Base-by-base conservation (phyloP, 352 stramenopile genomes). In the Pilasporangium apinafurcum region DNA sequence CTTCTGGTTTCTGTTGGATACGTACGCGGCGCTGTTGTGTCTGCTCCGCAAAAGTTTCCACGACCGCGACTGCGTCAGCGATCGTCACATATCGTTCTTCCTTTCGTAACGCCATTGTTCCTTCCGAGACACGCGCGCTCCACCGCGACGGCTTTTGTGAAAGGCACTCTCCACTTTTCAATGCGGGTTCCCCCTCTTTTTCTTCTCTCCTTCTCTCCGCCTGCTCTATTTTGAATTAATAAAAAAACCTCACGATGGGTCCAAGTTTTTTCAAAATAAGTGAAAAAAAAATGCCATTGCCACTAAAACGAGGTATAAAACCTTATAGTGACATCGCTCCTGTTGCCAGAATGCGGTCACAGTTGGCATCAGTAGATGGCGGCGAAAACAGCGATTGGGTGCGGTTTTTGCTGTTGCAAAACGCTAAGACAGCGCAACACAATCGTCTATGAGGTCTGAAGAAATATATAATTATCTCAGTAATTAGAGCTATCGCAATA, bases 71-170 rank as follows among this genome's bases (percentile, higher is more conserved):
- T 22, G 75, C 75, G 41, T 83, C 75, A 4, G 73, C 56, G 53
- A 87, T 67, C 48, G 67, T 82, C 21, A 61, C 56, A 51, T 65
- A 87, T 37, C 75, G 74, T 46, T 77, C 56, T 34, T 83, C 67
- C 58, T 85, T 87, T 27, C 69, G 60, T 50, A 81, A 52, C 53
- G 30, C 29, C 20, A 41, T 44, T 22, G 27, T 8, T 38, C n/a
- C 30, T 32, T 29, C 31, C 53, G 25, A 27, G 28, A 28, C 29
- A 45, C 44, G 17, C 5, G 26, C 22, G 39, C 31, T 13, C 27
- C 43, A 65, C 58, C 38, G 44, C 57, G 61, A 66, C 65, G 68
- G 53, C 53, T 82, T 82, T 75, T 71, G 61, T 42, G 45, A 74
- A 53, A 53, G 48, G 22, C 24, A n/a, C 30, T 18, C 16, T 44